Percentiles rank a stretch among this genome's conserved stretches.
Evolutionary conservation across 768 basidiomycete species (phyloP).

Genomic region (Gloeophyllum trabeum): DNA sequence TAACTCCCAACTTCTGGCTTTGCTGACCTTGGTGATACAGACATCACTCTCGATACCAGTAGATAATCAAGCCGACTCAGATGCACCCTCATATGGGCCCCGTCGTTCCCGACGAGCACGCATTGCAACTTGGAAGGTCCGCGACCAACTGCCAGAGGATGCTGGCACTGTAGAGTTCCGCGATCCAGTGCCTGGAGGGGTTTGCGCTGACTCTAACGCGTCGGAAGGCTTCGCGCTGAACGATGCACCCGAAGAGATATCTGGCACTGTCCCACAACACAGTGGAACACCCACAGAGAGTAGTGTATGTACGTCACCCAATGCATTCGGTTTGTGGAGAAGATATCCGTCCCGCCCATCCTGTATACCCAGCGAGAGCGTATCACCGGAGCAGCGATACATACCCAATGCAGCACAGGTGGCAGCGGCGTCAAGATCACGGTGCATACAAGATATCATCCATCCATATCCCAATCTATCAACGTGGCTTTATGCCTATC

Average conservation of each 20-base stretch:
- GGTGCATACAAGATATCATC: not conserved
- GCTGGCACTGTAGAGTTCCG: not conserved
- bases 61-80: not conserved
- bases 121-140: not conserved
- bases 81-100: not conserved
- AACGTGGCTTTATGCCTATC: not conserved
- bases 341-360: not conserved
- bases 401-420: not conserved
- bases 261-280: not conserved
- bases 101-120: not conserved
- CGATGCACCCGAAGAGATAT: too few relatives aligned
- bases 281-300: not conserved
- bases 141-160: not conserved
- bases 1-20: not conserved
- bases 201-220: not conserved
- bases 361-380: not conserved
- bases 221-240: not conserved
- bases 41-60: not conserved
- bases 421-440: not conserved
- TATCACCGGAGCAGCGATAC: not conserved
- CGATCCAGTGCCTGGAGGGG: not conserved
- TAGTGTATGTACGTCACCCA: too few relatives aligned
- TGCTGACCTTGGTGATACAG: not conserved
- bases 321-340: not conserved
- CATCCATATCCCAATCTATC: not conserved